Conservation (phyloP, 768 basidiomycete species). For the Podaxis sp. region DNA sequence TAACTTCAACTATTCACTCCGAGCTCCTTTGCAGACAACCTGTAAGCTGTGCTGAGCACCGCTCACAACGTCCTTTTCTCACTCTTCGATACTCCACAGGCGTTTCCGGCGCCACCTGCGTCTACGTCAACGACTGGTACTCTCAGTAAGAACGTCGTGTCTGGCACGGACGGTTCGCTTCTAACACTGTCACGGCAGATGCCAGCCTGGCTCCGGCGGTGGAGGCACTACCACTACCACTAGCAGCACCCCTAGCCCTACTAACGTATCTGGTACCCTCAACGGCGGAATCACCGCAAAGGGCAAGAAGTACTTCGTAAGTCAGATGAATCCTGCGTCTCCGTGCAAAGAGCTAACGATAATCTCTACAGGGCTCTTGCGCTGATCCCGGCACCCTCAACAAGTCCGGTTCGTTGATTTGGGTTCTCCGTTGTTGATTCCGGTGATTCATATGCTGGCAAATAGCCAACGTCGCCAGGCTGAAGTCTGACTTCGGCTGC, state of each 20-base stretch:
- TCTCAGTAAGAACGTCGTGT: conserved; percentile 23
- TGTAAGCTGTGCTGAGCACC: background rate
- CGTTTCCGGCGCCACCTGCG: conserved; percentile 26
- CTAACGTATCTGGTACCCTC: conserved; percentile 20
- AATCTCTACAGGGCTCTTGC: conserved; percentile 20
- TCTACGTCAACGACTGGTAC: conserved; percentile 29
- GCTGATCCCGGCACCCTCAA: conserved; percentile 29
- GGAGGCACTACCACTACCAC: conserved; percentile 13
- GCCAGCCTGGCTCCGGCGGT: conserved; percentile 14
- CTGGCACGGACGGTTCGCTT: background rate
- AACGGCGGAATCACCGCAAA: conserved; percentile 29
- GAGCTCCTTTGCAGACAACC: background rate
- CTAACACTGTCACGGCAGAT: conserved; percentile 16
- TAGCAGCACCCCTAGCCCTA: background rate
- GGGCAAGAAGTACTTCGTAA: conserved; percentile 35
- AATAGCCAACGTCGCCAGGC: conserved; percentile 29
- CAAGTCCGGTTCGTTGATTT: conserved; percentile 24
- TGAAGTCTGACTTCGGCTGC: conserved; percentile 39
- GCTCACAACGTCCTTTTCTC: background rate
- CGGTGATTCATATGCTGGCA: background rate
- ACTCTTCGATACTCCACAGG: conserved; percentile 16
- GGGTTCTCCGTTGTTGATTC: background rate
- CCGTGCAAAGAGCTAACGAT: background rate
- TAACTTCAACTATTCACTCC: background rate
- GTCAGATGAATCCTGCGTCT: background rate